A percentile compares a stretch with the other conserved stretches of the same genome.
These are phyloP conservation scores for Lavandula angustifolia DNA, from an alignment of 257 asterid genomes.

Conservation along the genomic window DNA sequence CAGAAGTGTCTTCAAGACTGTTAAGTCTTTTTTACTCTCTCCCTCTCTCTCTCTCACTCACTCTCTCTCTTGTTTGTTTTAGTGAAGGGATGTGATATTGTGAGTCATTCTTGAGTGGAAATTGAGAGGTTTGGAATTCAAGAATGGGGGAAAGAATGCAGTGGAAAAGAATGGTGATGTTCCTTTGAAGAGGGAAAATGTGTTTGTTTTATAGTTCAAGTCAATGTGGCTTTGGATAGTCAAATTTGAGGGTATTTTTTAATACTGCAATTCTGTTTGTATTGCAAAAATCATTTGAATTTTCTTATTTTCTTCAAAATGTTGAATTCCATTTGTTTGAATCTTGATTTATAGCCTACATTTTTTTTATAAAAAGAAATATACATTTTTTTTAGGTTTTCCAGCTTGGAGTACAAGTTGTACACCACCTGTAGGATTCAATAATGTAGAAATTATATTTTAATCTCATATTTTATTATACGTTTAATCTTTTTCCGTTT, in stretches of 20 bases:
- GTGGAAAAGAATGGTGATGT: not conserved
- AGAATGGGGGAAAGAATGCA: not conserved
- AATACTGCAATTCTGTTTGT: not conserved
- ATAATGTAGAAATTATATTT: too few species aligned
- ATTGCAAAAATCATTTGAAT: not conserved
- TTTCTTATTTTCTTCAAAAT: not conserved
- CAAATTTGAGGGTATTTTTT: not conserved
- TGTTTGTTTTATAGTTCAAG: constrained; percentile 1
- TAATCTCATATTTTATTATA: too few species aligned
- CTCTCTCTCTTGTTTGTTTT: not conserved
- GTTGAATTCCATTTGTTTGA: not conserved
- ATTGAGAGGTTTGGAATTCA: not conserved
- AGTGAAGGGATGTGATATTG: not conserved
- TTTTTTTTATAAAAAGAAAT: not conserved
- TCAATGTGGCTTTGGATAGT: constrained; percentile 3
- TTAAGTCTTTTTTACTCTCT: not conserved
- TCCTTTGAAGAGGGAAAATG: not conserved
- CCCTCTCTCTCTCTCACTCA: too few species aligned
- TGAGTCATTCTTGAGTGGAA: not conserved
- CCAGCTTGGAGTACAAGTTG: too few species aligned
- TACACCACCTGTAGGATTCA: too few species aligned
- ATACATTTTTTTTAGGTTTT: too few species aligned
- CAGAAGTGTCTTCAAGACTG: too few species aligned
- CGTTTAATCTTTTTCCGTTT: too few species aligned
- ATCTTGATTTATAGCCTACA: not conserved